Base-by-base conservation (phyloP, 306 rosid genomes). In the Fragaria vesca region DNA sequence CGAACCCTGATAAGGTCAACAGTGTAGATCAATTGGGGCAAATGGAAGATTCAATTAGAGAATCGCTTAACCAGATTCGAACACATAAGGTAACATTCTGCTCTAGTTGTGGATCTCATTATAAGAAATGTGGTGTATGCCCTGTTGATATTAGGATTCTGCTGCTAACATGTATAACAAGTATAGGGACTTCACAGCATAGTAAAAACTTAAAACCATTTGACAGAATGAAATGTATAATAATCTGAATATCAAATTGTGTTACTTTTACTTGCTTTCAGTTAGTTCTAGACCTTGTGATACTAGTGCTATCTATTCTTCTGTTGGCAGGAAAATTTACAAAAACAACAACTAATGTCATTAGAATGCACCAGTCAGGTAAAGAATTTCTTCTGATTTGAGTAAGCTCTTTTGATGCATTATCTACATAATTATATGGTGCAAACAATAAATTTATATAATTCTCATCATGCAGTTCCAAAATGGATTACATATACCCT, bases 331-430 rank as follows among this genome's bases (percentile, higher is more conserved):
- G 98, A 91, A 80, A 87, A 78, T 83, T 52, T 89, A 38, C 91
- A 89, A 82, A 93, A 93, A 85, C 97, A 89, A 69, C 97, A 93
- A 80, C 81, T 91, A 34, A 84, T 80, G 79, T 79, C 97, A 48
- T 67, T 95, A 57, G 96, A 91, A 62, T 86, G 93, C 87, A 78
- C 81, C 86, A 88, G 80, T 77, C 99, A 92, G 97, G 98, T 92
- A 82, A 86, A 84, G 68, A 74, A 43, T 57, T 48, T 32, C 63
- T 69, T 46, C 45, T 46, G 66, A 57, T 67, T 20, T 73, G 21
- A n/a, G 20, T 46, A 75, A 63, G 18, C 21, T 60, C 26, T n/a
- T 1, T 8, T 45, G 63, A 55, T 58, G 28, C 1, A 61, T 76
- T 73, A 52, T 66, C 42, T 24, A 40, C 51, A 38, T 26, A 60